Conservation (phyloP, 75 land plant genomes). For the Selaginella moellendorffii region DNA sequence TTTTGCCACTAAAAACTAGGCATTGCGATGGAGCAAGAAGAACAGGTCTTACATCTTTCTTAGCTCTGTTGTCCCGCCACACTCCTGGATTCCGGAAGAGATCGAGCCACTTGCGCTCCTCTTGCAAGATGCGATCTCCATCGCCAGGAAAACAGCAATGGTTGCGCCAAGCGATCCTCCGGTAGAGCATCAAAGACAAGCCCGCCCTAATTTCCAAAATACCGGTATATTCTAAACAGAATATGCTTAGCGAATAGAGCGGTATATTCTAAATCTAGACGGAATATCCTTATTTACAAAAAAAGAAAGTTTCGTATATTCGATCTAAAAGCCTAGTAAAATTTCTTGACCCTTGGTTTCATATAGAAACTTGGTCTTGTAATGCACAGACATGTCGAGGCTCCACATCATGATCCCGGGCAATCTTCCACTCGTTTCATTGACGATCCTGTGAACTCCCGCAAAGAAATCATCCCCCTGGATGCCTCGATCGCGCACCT, state of each 20-base stretch:
- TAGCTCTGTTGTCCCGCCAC: not conserved
- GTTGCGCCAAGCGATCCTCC: too few species aligned
- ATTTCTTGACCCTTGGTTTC: not conserved
- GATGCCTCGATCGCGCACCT: not conserved
- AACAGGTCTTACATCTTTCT: not conserved
- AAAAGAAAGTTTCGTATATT: too few species aligned
- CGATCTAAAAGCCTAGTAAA: too few species aligned
- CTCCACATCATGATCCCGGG: not conserved
- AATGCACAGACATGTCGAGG: not conserved
- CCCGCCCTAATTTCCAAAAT: too few species aligned
- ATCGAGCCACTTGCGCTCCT: not conserved
- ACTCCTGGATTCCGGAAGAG: not conserved
- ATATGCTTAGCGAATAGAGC: too few species aligned
- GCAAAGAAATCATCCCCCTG: not conserved
- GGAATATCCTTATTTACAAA: too few species aligned
- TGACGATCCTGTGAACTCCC: not conserved
- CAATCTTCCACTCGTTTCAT: not conserved
- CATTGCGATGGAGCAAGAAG: not conserved
- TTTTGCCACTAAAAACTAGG: not conserved
- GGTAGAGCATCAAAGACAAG: too few species aligned
- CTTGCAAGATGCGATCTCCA: not conserved
- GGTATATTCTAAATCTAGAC: too few species aligned
- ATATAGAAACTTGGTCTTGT: not conserved
- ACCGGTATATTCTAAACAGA: too few species aligned
- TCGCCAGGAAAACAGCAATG: too few species aligned